phyloP scores from a whole-genome alignment of 192 early-diverging fungal genomes.

The Geosiphon pyriformis region DNA sequence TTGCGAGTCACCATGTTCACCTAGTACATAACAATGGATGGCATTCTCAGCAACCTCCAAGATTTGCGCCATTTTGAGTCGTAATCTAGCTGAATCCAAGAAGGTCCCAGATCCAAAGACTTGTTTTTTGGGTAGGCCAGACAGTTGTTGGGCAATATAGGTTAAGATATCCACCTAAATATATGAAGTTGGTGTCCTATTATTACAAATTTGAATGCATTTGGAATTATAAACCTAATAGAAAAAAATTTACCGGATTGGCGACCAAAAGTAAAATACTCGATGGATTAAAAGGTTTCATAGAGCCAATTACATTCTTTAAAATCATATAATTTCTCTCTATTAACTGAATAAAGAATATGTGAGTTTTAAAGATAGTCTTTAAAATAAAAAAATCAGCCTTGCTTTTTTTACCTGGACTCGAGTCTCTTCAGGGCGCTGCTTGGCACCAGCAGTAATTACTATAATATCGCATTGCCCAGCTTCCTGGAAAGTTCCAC shows the following conservation, averaged over 20 bases:
- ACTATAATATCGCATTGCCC: conserved; percentile 82
- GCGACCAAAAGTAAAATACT: conserved; percentile 74
- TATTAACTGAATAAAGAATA: conserved; percentile 45
- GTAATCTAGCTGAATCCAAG: conserved; percentile 69
- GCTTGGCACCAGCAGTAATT: conserved; percentile 79
- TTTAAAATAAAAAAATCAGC: too few relatives aligned
- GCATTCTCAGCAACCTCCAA: conserved; percentile 61
- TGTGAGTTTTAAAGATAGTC: too few relatives aligned
- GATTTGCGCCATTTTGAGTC: conserved; percentile 48
- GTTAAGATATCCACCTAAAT: conserved; percentile 63
- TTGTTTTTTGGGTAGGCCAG: conserved; percentile 68
- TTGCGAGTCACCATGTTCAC: conserved; percentile 86
- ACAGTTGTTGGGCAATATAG: conserved; percentile 76
- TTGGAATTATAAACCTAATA: not conserved
- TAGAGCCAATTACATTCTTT: conserved; percentile 57
- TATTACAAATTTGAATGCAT: too few relatives aligned
- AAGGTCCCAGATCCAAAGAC: conserved; percentile 86
- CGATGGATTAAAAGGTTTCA: conserved; percentile 69
- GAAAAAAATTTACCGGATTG: conserved; percentile 57
- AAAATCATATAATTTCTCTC: conserved; percentile 79
- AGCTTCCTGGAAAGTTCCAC: conserved; percentile 59
- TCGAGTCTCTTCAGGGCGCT: conserved; percentile 70
- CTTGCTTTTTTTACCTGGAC: conserved; percentile 48
- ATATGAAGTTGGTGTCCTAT: too few relatives aligned
- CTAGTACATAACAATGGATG: conserved; percentile 75